Evolutionary conservation across 768 basidiomycete genomes (phyloP).

Genomic region (Coprinopsis sp.): DNA sequence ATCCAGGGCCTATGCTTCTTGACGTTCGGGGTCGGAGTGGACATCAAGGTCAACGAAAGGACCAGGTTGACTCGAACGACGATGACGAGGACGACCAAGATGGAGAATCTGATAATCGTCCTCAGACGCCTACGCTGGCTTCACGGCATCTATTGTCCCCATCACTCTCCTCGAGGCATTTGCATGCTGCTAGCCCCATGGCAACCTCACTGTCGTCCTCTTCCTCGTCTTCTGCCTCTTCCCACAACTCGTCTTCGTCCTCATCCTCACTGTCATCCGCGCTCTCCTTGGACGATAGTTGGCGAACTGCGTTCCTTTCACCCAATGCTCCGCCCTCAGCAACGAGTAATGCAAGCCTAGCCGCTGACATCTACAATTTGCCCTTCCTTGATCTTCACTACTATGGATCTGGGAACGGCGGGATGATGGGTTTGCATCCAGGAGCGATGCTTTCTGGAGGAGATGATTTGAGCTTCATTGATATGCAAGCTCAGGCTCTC

Average conservation of each 20-base stretch:
- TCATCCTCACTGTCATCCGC: background rate
- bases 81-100: slow-evolving; percentile 4
- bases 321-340: background rate
- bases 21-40: background rate
- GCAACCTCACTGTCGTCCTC: background rate
- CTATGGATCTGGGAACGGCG: slow-evolving; percentile 7
- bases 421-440: slow-evolving; percentile 2
- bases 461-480: background rate
- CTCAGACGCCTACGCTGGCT: slow-evolving; percentile 9
- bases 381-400: slow-evolving; percentile 75
- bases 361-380: slow-evolving; percentile 37
- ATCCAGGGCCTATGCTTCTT: background rate
- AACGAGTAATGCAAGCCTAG: background rate
- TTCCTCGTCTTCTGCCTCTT: too few relatives aligned
- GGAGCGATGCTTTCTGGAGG: slow-evolving; percentile 15
- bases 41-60: background rate
- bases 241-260: background rate
- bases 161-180: too few relatives aligned
- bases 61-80: background rate
- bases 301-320: background rate
- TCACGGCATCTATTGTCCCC: slow-evolving; percentile 8
- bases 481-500: slow-evolving; percentile 30
- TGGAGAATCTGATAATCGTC: background rate
- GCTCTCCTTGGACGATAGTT: background rate
- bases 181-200: background rate